A percentile compares a stretch with the other conserved stretches of the same genome.
phyloP scores from a whole-genome alignment of 2,329 filamentous ascomycete species.

The Aotearoamyces nothofagi region DNA sequence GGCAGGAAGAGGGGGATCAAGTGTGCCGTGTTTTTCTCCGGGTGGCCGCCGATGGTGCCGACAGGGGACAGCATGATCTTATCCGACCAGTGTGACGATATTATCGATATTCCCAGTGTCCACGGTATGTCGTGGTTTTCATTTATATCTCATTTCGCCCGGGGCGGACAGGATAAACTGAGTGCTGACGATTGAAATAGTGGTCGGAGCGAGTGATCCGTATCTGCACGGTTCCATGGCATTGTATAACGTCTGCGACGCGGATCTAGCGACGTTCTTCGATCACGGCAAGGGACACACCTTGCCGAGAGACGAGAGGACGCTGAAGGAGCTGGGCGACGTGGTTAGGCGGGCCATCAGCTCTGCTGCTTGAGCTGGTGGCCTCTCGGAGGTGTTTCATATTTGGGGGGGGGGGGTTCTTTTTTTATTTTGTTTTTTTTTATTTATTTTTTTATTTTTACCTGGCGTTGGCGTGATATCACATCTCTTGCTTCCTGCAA shows the following conservation, averaged over 20 bases:
- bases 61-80: conserved; percentile 28
- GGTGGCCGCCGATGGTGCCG: conserved; percentile 35
- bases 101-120: conserved; percentile 35
- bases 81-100: conserved; percentile 29
- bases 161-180: conserved; percentile 1
- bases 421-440: no score
- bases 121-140: conserved; percentile 24
- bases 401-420: no score
- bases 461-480: no score
- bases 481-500: no score
- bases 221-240: conserved; percentile 46
- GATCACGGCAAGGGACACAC: conserved; percentile 52
- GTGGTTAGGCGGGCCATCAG: conserved; percentile 7
- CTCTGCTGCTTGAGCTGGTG: no score
- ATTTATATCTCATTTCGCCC: background rate
- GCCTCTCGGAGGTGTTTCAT: no score
- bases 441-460: no score
- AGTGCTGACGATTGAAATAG: conserved; percentile 5
- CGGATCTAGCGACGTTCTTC: conserved; percentile 42
- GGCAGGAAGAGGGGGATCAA: conserved; percentile 20
- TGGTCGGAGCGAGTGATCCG: conserved; percentile 39
- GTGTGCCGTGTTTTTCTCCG: conserved; percentile 31
- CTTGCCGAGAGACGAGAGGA: conserved; percentile 32
- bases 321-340: conserved; percentile 18
- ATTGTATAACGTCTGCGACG: conserved; percentile 45